A percentile compares a stretch with the other conserved stretches of the same genome.
Evolutionary conservation across 2,329 filamentous ascomycete species (phyloP).

Genomic region (Bimuria novae-zelandiae): DNA sequence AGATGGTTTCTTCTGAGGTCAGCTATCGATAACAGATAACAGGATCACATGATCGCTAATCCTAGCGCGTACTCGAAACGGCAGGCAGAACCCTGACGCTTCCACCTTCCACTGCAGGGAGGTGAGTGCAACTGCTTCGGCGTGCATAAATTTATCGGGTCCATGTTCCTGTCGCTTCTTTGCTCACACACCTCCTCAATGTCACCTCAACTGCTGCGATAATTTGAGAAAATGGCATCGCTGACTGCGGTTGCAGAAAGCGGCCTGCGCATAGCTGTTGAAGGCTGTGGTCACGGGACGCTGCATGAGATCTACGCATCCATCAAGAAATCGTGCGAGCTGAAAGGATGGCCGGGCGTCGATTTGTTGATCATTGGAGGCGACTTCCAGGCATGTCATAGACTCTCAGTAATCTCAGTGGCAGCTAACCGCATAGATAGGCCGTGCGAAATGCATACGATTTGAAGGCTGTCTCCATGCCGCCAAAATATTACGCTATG

Average conservation of each 20-base stretch:
- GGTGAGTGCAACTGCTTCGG: conserved; percentile 1
- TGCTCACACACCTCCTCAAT: neutral
- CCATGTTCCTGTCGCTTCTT: neutral
- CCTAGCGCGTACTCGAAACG: conserved; percentile 19
- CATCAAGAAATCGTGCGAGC: conserved; percentile 68
- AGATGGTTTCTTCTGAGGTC: conserved; percentile 9
- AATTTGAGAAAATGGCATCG: conserved; percentile 25
- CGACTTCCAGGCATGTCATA: conserved; percentile 76
- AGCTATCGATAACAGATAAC: neutral
- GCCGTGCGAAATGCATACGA: conserved; percentile 88
- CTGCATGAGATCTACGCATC: conserved; percentile 90
- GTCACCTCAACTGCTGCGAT: neutral
- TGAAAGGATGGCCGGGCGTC: conserved; percentile 77
- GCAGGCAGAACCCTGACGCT: neutral
- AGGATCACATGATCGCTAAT: conserved; percentile 15
- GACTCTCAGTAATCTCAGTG: neutral
- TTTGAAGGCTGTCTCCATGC: conserved; percentile 86
- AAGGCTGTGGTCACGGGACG: conserved; percentile 91
- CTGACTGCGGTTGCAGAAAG: conserved; percentile 28
- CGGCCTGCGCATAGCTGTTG: conserved; percentile 73
- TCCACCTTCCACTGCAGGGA: neutral
- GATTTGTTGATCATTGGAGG: conserved; percentile 94
- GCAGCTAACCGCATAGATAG: conserved; percentile 50
- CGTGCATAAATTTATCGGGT: neutral
- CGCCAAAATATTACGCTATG: conserved; percentile 82